These are phyloP conservation scores for Aethionema arabicum DNA, from an alignment of 345 rosid species.

Conservation along the genomic window DNA sequence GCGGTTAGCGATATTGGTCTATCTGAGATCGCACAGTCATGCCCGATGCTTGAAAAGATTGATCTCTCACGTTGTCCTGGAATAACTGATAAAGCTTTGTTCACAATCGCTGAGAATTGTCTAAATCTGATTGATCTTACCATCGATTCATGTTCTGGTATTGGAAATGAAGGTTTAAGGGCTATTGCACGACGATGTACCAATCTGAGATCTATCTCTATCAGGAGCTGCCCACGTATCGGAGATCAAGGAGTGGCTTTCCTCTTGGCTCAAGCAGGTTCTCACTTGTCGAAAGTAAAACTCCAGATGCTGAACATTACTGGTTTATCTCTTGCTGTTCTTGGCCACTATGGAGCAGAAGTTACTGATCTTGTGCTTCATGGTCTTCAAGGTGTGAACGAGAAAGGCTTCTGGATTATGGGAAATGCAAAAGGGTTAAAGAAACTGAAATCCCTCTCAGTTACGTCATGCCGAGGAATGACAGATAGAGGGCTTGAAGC, in stretches of 20 bases:
- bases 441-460: constrained; percentile 66
- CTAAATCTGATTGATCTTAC: constrained; percentile 68
- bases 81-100: constrained; percentile 60
- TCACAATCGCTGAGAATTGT: constrained; percentile 64
- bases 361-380: constrained; percentile 68
- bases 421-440: constrained; percentile 80
- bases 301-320: constrained; percentile 72
- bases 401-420: constrained; percentile 98
- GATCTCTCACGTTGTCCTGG: constrained; percentile 71
- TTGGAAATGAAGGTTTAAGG: constrained; percentile 77
- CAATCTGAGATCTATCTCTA: constrained; percentile 65
- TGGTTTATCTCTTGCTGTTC: constrained; percentile 70
- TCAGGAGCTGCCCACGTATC: constrained; percentile 70
- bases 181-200: constrained; percentile 65
- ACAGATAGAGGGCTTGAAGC: constrained; percentile 82
- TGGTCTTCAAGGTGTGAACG: constrained; percentile 66
- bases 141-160: constrained; percentile 63
- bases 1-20: constrained; percentile 66
- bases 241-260: constrained; percentile 90
- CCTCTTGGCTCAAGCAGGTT: constrained; percentile 57
- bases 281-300: constrained; percentile 64
- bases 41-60: constrained; percentile 73
- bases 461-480: constrained; percentile 70
- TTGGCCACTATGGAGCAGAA: constrained; percentile 80
- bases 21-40: constrained; percentile 67